phyloP scores from a whole-genome alignment of 306 rosid genomes.

The Castanea sativa region DNA sequence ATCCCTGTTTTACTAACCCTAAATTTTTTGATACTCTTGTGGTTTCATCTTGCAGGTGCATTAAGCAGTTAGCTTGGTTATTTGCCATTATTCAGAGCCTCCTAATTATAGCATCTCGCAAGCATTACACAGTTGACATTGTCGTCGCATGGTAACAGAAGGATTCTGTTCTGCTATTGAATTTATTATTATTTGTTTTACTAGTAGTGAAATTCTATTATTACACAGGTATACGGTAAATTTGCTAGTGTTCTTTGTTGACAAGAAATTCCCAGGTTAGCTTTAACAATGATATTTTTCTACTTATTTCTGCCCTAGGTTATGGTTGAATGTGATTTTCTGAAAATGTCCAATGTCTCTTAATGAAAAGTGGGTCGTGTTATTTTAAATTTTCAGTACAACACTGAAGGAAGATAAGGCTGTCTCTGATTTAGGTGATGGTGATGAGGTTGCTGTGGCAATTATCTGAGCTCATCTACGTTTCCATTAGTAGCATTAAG shows the following conservation, averaged over 20 bases:
- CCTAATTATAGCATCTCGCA: slow-evolving; percentile 53
- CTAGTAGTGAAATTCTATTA: not conserved
- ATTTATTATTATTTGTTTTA: not conserved
- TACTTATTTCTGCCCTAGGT: not conserved
- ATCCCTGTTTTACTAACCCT: not conserved
- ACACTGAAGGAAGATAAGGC: not conserved
- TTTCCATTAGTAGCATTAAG: not conserved
- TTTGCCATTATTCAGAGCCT: slow-evolving; percentile 44
- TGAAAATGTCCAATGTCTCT: not conserved
- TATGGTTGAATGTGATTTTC: not conserved
- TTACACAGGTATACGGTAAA: slow-evolving; percentile 50
- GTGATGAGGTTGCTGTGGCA: not conserved
- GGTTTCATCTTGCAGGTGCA: slow-evolving; percentile 29
- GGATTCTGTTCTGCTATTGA: slow-evolving; percentile 1
- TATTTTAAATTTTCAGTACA: not conserved
- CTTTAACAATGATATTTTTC: not conserved
- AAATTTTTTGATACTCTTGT: not conserved
- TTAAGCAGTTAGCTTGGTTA: slow-evolving; percentile 52
- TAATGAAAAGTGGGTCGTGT: not conserved
- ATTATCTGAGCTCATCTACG: not conserved
- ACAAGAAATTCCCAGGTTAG: slow-evolving; percentile 47
- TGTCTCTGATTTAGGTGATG: not conserved
- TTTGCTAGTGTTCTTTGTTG: slow-evolving; percentile 40
- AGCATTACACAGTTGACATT: slow-evolving; percentile 51
- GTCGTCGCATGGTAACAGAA: slow-evolving; percentile 42